Conservation (phyloP, 1,284 basidiomycete genomes). For the Hemileia vastatrix region DNA sequence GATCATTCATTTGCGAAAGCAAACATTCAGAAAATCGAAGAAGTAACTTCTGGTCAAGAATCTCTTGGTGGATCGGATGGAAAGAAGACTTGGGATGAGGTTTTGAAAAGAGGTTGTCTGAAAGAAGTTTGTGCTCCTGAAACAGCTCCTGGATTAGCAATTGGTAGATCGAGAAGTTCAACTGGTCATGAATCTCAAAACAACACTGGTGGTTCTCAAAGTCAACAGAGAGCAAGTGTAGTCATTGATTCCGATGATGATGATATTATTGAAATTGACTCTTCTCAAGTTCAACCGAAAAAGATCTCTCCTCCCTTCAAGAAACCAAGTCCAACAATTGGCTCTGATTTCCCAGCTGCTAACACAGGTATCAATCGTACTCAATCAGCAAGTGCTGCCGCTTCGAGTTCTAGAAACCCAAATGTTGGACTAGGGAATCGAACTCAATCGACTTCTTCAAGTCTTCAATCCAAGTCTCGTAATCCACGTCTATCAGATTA, state of each 20-base stretch:
- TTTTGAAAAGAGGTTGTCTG: not conserved
- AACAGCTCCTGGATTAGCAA: not conserved
- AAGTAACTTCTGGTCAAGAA: not conserved
- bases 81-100: not conserved
- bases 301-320: not conserved
- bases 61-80: not conserved
- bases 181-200: not conserved
- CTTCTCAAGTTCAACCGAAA: not conserved
- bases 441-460: not conserved
- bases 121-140: not conserved
- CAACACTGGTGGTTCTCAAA: not conserved
- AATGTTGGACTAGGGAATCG: not conserved
- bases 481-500: not conserved
- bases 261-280: not conserved
- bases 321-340: not conserved
- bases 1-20: slow-evolving; percentile 14
- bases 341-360: not conserved
- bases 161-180: not conserved
- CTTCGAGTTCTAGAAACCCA: not conserved
- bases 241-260: not conserved
- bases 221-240: not conserved
- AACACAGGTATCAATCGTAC: not conserved
- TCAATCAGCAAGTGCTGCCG: not conserved
- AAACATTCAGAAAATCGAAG: slow-evolving; percentile 3
- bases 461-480: not conserved